A percentile compares a stretch with the other conserved stretches of the same genome.
phyloP scores from a whole-genome alignment of 192 early-diverging fungal species.

The Coemansia sp. region DNA sequence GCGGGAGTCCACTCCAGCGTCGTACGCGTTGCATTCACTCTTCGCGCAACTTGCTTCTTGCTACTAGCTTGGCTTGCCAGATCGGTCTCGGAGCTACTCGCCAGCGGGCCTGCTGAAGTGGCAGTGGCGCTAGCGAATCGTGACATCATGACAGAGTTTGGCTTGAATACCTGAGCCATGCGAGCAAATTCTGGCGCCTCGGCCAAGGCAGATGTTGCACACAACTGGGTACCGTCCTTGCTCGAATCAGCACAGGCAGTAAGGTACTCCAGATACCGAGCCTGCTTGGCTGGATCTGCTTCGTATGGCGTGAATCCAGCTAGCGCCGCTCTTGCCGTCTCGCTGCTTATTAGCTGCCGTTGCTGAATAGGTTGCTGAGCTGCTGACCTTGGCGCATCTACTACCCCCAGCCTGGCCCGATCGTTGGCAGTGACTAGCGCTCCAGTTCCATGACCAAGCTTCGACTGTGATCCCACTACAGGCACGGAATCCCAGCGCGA shows the following conservation, averaged over 20 bases:
- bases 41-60: not conserved
- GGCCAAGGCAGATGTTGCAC: not conserved
- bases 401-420: conserved; percentile 9
- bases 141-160: conserved; percentile 17
- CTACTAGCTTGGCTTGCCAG: not conserved
- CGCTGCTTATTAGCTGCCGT: not conserved
- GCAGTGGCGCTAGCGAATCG: conserved; percentile 10
- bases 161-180: conserved; percentile 5
- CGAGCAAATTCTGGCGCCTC: conserved; percentile 10
- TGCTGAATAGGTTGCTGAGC: not conserved
- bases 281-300: conserved; percentile 5
- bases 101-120: not conserved
- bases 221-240: not conserved
- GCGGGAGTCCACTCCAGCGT: conserved; percentile 26
- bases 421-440: conserved; percentile 13
- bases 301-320: conserved; percentile 16
- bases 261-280: conserved; percentile 6
- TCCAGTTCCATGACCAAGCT: not conserved
- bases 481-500: conserved; percentile 32
- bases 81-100: not conserved
- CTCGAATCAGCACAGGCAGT: not conserved
- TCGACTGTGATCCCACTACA: conserved; percentile 10
- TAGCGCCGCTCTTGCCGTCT: conserved; percentile 6
- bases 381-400: conserved; percentile 1
- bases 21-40: conserved; percentile 4